Percentiles rank a stretch among this genome's conserved stretches.
phyloP scores from a whole-genome alignment of 768 basidiomycete genomes.

The Auricularia sp. region DNA sequence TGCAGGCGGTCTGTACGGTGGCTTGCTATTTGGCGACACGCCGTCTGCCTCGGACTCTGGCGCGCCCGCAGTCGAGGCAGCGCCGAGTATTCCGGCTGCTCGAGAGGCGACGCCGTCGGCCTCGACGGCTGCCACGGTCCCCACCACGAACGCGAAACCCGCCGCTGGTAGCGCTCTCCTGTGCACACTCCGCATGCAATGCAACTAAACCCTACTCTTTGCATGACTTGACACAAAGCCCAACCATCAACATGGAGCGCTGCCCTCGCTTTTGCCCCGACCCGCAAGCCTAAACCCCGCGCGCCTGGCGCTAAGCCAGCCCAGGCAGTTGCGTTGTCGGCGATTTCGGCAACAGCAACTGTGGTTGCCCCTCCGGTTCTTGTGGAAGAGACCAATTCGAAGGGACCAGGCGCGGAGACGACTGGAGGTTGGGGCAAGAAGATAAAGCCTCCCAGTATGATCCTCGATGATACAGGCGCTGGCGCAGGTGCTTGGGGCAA shows the following conservation, averaged over 20 bases:
- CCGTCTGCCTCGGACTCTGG: not conserved
- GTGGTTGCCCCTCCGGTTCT: conserved; percentile 64
- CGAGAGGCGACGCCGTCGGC: conserved; percentile 20
- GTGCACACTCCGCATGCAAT: not conserved
- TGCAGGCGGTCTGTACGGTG: conserved; percentile 79
- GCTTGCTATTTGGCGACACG: conserved; percentile 50
- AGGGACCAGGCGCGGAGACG: conserved; percentile 11
- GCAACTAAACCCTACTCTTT: not conserved
- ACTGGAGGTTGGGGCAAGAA: conserved; percentile 73
- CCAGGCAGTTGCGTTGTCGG: conserved; percentile 9
- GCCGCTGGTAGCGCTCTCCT: conserved; percentile 4
- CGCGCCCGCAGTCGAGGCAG: conserved; percentile 15
- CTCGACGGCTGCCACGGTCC: conserved; percentile 7
- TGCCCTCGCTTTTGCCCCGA: conserved; percentile 78
- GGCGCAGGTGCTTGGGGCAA: conserved; percentile 65
- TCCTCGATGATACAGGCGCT: conserved; percentile 50
- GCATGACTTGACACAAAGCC: not conserved
- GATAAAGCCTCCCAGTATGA: conserved; percentile 84
- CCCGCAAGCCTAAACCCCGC: conserved; percentile 56
- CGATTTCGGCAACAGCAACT: conserved; percentile 27
- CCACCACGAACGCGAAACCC: not conserved
- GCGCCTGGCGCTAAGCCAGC: conserved; percentile 40
- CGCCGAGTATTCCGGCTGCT: conserved; percentile 15
- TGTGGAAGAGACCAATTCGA: conserved; percentile 19
- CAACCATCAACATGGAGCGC: conserved; percentile 71